Evolutionary conservation across 495 filamentous ascomycete species (phyloP).

Genomic region (Massariosphaeria phaeospora): DNA sequence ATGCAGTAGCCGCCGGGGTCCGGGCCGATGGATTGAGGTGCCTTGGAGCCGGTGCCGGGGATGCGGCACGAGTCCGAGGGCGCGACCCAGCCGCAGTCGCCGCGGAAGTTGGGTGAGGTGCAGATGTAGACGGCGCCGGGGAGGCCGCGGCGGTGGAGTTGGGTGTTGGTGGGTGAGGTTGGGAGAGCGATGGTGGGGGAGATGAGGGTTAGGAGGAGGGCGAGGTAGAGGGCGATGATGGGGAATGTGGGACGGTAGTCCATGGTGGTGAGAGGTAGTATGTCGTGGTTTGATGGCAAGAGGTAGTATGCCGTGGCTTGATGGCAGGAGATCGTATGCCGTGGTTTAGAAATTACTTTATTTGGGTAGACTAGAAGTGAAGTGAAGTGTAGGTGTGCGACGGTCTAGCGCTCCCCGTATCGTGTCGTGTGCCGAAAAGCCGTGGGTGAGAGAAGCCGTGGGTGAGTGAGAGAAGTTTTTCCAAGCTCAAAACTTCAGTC

Average conservation of each 20-base stretch:
- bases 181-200: background rate
- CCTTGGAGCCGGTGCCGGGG: slow-evolving; percentile 1
- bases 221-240: background rate
- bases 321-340: no score
- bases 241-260: background rate
- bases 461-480: no score
- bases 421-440: no score
- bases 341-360: no score
- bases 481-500: no score
- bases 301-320: no score
- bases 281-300: no score
- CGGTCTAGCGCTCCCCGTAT: no score
- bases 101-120: slow-evolving; percentile 16
- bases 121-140: slow-evolving; percentile 27
- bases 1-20: slow-evolving; percentile 21
- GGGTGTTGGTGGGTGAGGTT: background rate
- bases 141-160: slow-evolving; percentile 9
- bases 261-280: slow-evolving; percentile 4
- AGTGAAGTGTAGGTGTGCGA: no score
- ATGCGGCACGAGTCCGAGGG: slow-evolving; percentile 12
- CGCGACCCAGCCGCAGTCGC: slow-evolving; percentile 15
- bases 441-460: no score
- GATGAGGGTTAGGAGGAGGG: background rate
- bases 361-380: no score
- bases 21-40: slow-evolving; percentile 21